Evolutionary conservation across 1,139 yeast genomes (phyloP).

Genomic region (Debaryomyces psychrophilus): DNA sequence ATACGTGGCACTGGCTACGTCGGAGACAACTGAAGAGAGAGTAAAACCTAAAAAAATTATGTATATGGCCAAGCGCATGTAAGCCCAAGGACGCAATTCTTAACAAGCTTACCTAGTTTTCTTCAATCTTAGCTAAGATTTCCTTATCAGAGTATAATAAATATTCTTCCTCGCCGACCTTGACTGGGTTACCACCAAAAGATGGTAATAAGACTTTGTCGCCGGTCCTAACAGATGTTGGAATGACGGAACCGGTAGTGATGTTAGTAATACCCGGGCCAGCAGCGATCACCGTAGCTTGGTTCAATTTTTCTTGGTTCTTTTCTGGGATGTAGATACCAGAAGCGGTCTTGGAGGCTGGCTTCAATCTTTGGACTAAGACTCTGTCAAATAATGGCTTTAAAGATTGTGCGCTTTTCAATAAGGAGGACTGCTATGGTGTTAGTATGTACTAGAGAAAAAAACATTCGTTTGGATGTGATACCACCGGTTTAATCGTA

Average conservation of each 20-base stretch:
- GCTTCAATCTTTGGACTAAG: conserved; percentile 90
- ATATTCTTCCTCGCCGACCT: conserved; percentile 81
- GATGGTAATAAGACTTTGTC: conserved; percentile 93
- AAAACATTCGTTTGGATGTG: background rate
- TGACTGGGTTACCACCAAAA: conserved; percentile 85
- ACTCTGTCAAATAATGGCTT: conserved; percentile 95
- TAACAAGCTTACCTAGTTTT: conserved; percentile 17
- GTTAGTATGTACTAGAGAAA: conserved; percentile 20
- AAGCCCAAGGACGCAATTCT: background rate
- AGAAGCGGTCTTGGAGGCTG: conserved; percentile 88
- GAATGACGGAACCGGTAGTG: conserved; percentile 64
- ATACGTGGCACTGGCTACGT: background rate
- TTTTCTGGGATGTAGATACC: conserved; percentile 97
- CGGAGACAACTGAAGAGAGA: background rate
- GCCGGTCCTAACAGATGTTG: conserved; percentile 79
- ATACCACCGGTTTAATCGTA: background rate
- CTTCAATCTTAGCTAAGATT: conserved; percentile 84
- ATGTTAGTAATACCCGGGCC: conserved; percentile 80
- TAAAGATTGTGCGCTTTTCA: conserved; percentile 85
- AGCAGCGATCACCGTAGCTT: conserved; percentile 77
- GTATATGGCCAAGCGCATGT: background rate
- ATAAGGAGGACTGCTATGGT: conserved; percentile 44
- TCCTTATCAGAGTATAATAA: conserved; percentile 86
- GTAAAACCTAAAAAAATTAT: background rate
- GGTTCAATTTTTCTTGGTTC: conserved; percentile 90